Conservation (phyloP, 345 rosid species). For the Toxicodendron radicans region DNA sequence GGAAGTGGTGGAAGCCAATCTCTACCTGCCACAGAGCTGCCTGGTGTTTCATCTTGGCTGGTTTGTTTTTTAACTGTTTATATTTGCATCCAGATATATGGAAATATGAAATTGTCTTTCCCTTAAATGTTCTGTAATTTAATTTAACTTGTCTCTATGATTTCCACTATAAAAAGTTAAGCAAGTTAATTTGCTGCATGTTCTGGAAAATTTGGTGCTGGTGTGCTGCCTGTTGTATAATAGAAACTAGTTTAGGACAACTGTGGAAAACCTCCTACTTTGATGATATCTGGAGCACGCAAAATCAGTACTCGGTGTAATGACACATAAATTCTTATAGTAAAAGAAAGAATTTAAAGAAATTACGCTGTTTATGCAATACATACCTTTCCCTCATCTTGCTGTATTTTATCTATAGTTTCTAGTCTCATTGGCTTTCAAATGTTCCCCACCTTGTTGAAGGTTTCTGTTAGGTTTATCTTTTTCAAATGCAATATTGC, state of each 20-base stretch:
- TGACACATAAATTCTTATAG: neutral
- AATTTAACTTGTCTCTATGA: neutral
- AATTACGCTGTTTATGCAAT: slow-evolving; percentile 7
- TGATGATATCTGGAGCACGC: neutral
- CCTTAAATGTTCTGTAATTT: neutral
- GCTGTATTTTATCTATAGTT: neutral
- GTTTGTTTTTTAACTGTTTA: slow-evolving; percentile 40
- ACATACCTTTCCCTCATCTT: neutral
- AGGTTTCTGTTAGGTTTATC: neutral
- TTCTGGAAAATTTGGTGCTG: neutral
- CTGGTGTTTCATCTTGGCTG: slow-evolving; percentile 98
- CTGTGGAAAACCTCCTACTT: slow-evolving; percentile 6
- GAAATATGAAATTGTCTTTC: slow-evolving; percentile 6
- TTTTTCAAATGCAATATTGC: neutral
- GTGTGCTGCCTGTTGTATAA: neutral
- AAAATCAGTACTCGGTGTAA: neutral
- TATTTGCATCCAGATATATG: neutral
- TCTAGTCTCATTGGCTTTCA: neutral
- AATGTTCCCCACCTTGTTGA: neutral
- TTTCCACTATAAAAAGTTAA: neutral
- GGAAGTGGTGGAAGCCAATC: slow-evolving; percentile 98
- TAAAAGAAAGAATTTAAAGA: neutral
- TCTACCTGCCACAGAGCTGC: slow-evolving; percentile 89
- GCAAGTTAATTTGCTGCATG: slow-evolving; percentile 4
- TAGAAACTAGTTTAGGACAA: neutral